phyloP scores from a whole-genome alignment of 108 stramenopile genomes.

The Skeletonema marinoi region DNA sequence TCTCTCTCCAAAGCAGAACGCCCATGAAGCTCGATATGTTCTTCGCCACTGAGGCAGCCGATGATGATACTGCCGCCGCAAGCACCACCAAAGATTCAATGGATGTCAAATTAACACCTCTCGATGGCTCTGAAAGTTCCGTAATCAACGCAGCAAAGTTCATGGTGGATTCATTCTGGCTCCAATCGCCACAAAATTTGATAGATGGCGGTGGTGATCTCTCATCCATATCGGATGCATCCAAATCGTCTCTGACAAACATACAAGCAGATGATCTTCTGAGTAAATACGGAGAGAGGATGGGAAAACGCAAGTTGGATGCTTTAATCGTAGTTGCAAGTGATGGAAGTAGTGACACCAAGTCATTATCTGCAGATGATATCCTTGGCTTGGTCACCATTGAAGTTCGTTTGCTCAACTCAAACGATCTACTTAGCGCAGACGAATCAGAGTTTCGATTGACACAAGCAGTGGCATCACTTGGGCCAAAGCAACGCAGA shows the following conservation, averaged over 20 bases:
- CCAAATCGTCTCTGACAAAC: slow-evolving; percentile 31
- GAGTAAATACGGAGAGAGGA: slow-evolving; percentile 65
- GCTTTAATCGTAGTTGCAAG: slow-evolving; percentile 42
- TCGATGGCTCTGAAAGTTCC: slow-evolving; percentile 24
- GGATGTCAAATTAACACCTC: slow-evolving; percentile 11
- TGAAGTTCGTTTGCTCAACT: slow-evolving; percentile 51
- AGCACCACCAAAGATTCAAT: not conserved
- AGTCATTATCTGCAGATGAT: slow-evolving; percentile 4
- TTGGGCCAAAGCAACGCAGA: slow-evolving; percentile 66
- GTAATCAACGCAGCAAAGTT: slow-evolving; percentile 53
- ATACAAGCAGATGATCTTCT: slow-evolving; percentile 57
- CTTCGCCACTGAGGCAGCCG: not conserved
- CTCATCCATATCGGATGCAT: slow-evolving; percentile 14
- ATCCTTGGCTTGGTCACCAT: slow-evolving; percentile 60
- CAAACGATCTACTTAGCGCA: slow-evolving; percentile 34
- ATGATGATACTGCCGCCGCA: not conserved
- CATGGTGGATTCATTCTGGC: slow-evolving; percentile 69
- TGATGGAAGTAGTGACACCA: slow-evolving; percentile 13
- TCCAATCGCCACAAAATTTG: slow-evolving; percentile 47
- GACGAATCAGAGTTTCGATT: slow-evolving; percentile 54
- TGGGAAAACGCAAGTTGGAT: slow-evolving; percentile 63
- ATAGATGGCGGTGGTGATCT: slow-evolving; percentile 3
- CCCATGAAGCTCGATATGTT: not conserved
- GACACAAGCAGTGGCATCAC: slow-evolving; percentile 58
- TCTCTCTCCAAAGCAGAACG: not conserved